Percentiles rank a stretch among this genome's conserved stretches.
These are phyloP conservation scores for Eucalyptus pauciflora DNA, from an alignment of 345 rosid genomes.

Conservation along the genomic window DNA sequence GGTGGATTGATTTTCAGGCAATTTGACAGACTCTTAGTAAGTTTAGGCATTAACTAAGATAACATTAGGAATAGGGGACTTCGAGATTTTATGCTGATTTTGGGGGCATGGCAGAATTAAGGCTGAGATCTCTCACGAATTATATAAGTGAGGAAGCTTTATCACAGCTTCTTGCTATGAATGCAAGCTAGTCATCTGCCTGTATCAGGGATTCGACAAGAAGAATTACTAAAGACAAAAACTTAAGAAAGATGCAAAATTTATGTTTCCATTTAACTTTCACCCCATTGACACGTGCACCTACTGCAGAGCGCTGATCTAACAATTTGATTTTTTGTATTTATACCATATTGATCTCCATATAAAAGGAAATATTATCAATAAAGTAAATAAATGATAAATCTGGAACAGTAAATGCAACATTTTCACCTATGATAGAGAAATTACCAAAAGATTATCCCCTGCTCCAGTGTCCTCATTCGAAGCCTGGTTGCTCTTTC, in stretches of 20 bases:
- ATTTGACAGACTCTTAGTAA: not conserved
- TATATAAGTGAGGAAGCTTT: not conserved
- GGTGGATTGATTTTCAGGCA: not conserved
- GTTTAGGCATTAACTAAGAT: not conserved
- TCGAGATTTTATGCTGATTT: not conserved
- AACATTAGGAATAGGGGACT: not conserved
- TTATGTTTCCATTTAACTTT: not conserved
- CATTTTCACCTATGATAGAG: not conserved
- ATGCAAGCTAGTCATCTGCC: not conserved
- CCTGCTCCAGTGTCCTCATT: conserved; percentile 11
- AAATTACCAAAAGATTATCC: conserved; percentile 35
- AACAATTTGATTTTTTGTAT: not conserved
- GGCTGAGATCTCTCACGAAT: not conserved
- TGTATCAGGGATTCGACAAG: not conserved
- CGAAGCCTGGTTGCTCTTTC: conserved; percentile 11
- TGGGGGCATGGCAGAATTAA: not conserved
- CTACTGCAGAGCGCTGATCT: not conserved
- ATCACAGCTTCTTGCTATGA: not conserved
- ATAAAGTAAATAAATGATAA: not conserved
- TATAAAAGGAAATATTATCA: not conserved
- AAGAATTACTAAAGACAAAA: not conserved
- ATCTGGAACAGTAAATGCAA: not conserved
- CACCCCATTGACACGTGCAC: not conserved
- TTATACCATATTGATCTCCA: not conserved
- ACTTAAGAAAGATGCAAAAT: not conserved